phyloP scores from a whole-genome alignment of 768 basidiomycete genomes.

The Cubamyces lactineus region DNA sequence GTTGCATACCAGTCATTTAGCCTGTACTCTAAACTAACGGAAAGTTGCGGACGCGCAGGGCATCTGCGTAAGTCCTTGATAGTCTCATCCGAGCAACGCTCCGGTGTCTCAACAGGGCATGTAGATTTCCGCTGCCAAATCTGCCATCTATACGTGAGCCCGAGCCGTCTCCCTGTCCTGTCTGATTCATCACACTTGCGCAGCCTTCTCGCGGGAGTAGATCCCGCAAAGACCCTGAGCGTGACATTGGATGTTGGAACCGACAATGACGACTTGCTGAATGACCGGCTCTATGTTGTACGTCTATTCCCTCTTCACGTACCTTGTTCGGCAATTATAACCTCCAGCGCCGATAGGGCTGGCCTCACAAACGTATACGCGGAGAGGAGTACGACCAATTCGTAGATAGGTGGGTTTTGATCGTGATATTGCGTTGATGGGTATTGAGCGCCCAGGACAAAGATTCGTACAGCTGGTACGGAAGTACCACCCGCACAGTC shows the following conservation, averaged over 20 bases:
- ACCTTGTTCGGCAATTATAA: neutral
- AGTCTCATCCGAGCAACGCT: neutral
- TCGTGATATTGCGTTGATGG: neutral
- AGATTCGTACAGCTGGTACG: constrained; percentile 76
- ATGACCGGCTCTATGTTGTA: constrained; percentile 70
- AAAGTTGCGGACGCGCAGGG: constrained; percentile 30
- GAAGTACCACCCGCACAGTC: constrained; percentile 64
- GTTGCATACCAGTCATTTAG: constrained; percentile 16
- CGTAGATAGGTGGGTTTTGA: constrained; percentile 60
- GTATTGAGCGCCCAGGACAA: constrained; percentile 27
- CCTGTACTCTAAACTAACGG: neutral
- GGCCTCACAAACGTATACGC: constrained; percentile 68
- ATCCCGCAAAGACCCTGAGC: constrained; percentile 58
- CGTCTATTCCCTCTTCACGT: constrained; percentile 28
- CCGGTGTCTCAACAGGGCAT: neutral
- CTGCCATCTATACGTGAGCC: constrained; percentile 71
- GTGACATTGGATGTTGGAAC: constrained; percentile 83
- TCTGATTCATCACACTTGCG: neutral
- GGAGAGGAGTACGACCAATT: constrained; percentile 78
- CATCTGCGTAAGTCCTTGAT: constrained; percentile 37
- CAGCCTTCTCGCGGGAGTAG: constrained; percentile 66
- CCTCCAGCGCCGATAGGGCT: constrained; percentile 53
- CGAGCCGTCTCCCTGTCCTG: neutral
- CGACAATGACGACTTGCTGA: constrained; percentile 62
- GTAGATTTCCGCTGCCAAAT: constrained; percentile 78